Base-by-base conservation (phyloP, 2,329 filamentous ascomycete genomes). In the Aspergillus costaricaensis region DNA sequence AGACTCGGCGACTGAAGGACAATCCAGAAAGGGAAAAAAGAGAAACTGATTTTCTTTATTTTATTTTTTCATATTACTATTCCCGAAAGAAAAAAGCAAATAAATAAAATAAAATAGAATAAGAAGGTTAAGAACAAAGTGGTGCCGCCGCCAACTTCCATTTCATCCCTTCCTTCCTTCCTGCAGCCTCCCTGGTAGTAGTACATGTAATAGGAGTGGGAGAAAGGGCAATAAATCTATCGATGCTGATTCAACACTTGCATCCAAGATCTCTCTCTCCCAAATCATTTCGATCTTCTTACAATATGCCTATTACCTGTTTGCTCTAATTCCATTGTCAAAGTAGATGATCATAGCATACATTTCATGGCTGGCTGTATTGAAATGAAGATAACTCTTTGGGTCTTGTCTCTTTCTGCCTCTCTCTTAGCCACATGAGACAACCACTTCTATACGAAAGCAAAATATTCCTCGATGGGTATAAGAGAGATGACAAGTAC, bases 61-160 rank as follows among this genome's bases (percentile, higher is more conserved):
- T 14, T 32, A 4, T 32, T 36, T 14, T 5, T 14, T 12, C 5
- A 25, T 25, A 8, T 8, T 27, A 27, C 32, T 12, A 12, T 14
- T 36, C 12, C 32, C 32, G 23, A 43, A 27, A 47, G 17, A 25
- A 44, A 55, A 49, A 39, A 48, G 23, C 6, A 27, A 54, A 36
- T 19, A 19, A 49, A 15, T 17, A 27, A 21, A 60, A 23, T 41
- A 30, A 59, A 49, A 25, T 19, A 56, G 44, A 48, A 30, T 36
- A 25, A 55, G 39, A 52, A 54, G 41, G 57, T 49, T 27, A 27
- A 55, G 19, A 32, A 50, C 8, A 50, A 47, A 19, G 39, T 55
- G 23, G 27, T 56, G 43, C 54, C 25, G 50, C 50, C 38, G 12
- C 41, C 9, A 10, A 21, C 41, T 44, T 21, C 25, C 25, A 27